Base-by-base conservation (phyloP, 139 green algal genomes). In the Marvania coccoides region DNA sequence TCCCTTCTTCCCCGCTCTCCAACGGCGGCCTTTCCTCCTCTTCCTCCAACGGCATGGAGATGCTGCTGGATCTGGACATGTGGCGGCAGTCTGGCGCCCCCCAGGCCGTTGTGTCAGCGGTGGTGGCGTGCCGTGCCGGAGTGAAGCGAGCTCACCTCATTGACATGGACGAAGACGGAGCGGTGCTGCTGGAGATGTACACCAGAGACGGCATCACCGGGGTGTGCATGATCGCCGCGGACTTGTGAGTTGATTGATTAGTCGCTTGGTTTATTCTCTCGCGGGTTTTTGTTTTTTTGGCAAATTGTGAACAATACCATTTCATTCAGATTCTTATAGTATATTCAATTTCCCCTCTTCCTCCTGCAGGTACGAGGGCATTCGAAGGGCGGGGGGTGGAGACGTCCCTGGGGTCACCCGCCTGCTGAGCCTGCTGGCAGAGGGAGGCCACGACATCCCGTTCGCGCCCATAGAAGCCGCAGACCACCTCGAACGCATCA, bases 161-260 rank as follows among this genome's bases (percentile, higher is more conserved):
- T 6, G 81, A 95, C 68, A 77, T 78, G 2, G 77, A 80, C 23
- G 55, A 85, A 14, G 87, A 95, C 39, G 89, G 69, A 46, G 88
- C 83, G 10, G 64, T 95, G 55, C 78, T 96, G 71, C 75, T 95
- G 29, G 93, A 98, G 83, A 82, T 98, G 30, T 99, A 97, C 84
- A 93, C 88, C 8, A 68, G 90, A 6, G 92, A 98, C 68, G 71
- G 71, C 24, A 78, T 64, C 34, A 58, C 35, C 2, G 71, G 71
- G 26, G 71, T 78, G 31, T 70, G 57, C 48, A 98, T 96, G 91
- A 89, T 97, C 59, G 88, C 75, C 6, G 80, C 85, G 5, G 93
- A 98, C 75, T 88, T 96, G 36, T n/a, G n/a, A n/a, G n/a, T n/a
- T n/a, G n/a, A n/a, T n/a, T n/a, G n/a, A n/a, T n/a, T n/a, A n/a